phyloP scores from a whole-genome alignment of 2,329 filamentous ascomycete genomes.

The Corinectria fuckeliana region DNA sequence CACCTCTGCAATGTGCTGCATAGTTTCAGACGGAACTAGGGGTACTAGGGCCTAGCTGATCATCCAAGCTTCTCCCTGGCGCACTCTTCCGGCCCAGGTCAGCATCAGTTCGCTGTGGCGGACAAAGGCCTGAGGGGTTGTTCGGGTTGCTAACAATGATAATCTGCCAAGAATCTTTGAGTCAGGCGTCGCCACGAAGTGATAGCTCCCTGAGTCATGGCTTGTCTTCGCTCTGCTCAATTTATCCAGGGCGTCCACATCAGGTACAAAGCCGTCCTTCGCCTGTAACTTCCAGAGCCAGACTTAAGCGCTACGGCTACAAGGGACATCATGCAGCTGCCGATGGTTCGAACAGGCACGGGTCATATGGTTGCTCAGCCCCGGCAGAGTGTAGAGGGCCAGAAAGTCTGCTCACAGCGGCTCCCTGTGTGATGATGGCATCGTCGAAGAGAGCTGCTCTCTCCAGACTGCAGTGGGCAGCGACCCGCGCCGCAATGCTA shows the following conservation, averaged over 20 bases:
- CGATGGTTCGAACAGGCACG: constrained; percentile 90
- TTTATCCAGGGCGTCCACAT: constrained; percentile 68
- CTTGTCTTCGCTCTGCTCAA: constrained; percentile 73
- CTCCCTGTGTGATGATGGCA: constrained; percentile 79
- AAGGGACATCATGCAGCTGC: constrained; percentile 79
- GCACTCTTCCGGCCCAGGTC: no score
- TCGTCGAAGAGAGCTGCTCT: constrained; percentile 60
- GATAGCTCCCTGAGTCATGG: constrained; percentile 47
- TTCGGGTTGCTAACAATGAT: constrained; percentile 73
- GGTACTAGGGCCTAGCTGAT: no score
- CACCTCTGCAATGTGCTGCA: constrained; percentile 68
- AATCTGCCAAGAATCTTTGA: constrained; percentile 41
- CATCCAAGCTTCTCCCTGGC: no score
- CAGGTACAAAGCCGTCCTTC: constrained; percentile 69
- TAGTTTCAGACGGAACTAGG: constrained; percentile 65
- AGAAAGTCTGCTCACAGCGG: constrained; percentile 86
- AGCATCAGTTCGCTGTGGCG: no score
- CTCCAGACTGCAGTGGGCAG: constrained; percentile 68
- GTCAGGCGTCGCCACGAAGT: neutral
- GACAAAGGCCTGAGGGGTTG: constrained; percentile 87
- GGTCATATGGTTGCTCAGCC: constrained; percentile 80
- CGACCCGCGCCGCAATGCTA: constrained; percentile 68
- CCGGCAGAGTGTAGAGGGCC: constrained; percentile 74
- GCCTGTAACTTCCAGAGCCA: constrained; percentile 75
- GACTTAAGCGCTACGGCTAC: constrained; percentile 77